A percentile compares a stretch with the other conserved stretches of the same genome.
phyloP scores from a whole-genome alignment of 306 rosid genomes.

The Vigna angularis region DNA sequence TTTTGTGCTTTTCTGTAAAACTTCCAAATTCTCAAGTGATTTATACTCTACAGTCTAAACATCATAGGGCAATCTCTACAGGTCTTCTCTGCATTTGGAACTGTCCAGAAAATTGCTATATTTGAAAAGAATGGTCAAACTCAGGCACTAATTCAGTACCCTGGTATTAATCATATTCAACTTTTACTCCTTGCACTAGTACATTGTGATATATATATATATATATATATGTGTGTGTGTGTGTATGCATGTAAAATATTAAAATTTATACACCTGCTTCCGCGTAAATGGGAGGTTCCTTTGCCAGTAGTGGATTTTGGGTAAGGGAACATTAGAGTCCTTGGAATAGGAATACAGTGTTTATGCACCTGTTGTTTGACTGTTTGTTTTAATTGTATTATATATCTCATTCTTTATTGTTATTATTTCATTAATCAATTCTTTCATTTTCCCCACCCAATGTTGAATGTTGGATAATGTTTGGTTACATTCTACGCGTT shows the following conservation, averaged over 20 bases:
- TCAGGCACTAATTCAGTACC: constrained; percentile 87
- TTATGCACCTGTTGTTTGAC: neutral
- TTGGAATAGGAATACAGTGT: too few relatives aligned
- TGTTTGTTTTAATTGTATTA: neutral
- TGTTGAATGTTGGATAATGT: neutral
- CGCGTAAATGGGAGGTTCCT: neutral
- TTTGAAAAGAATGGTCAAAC: constrained; percentile 97
- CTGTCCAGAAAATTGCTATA: constrained; percentile 91
- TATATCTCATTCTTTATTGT: neutral
- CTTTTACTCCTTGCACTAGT: constrained; percentile 25
- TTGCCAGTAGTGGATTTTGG: neutral
- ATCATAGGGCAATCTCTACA: constrained; percentile 41
- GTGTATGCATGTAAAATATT: too few relatives aligned
- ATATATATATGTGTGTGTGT: neutral
- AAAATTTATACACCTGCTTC: neutral
- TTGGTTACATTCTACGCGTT: constrained; percentile 5
- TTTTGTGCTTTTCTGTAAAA: neutral
- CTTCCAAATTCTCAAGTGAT: constrained; percentile 26
- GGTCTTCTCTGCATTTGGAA: constrained; percentile 90
- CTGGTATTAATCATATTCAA: constrained; percentile 62
- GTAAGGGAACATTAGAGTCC: too few relatives aligned
- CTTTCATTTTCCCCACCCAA: constrained; percentile 21
- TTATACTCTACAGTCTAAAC: constrained; percentile 8
- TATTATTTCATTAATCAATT: constrained; percentile 27
- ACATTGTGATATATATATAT: constrained; percentile 21